Evolutionary conservation across 129 eudicot genomes (phyloP).

Genomic region (Lonicera japonica): DNA sequence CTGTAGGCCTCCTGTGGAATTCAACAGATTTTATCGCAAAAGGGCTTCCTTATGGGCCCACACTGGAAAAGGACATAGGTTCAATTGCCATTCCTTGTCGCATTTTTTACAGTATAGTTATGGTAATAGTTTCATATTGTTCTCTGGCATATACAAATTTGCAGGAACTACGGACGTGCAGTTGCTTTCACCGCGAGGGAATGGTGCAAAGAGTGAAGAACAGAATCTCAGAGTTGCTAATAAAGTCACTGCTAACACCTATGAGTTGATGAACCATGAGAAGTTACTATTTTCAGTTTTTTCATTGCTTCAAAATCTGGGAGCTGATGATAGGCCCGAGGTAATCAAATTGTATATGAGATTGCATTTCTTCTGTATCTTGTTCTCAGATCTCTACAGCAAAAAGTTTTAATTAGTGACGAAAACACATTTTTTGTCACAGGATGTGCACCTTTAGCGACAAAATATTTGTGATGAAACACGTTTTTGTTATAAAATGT

Average conservation of each 20-base stretch:
- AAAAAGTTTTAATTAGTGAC: no score
- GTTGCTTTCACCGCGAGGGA: slow-evolving; percentile 23
- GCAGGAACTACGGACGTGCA: slow-evolving; percentile 26
- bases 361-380: neutral
- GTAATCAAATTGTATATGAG: slow-evolving; percentile 30
- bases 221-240: slow-evolving; percentile 12
- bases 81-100: slow-evolving; percentile 11
- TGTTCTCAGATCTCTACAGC: slow-evolving; percentile 1
- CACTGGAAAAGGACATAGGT: slow-evolving; percentile 53
- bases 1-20: slow-evolving; percentile 91
- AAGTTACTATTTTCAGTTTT: slow-evolving; percentile 69
- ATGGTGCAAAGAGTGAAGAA: slow-evolving; percentile 33
- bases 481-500: no score
- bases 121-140: neutral
- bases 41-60: slow-evolving; percentile 35
- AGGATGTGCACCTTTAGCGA: no score
- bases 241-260: slow-evolving; percentile 18
- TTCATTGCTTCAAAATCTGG: slow-evolving; percentile 76
- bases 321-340: slow-evolving; percentile 99
- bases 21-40: slow-evolving; percentile 90
- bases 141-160: neutral
- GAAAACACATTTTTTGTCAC: no score
- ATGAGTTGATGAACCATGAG: slow-evolving; percentile 49
- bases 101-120: neutral
- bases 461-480: no score